Evolutionary conservation across 495 filamentous ascomycete genomes (phyloP), one percentile per base, ranked within the genome.

Genomic region (Penicillium bovifimosum): DNA sequence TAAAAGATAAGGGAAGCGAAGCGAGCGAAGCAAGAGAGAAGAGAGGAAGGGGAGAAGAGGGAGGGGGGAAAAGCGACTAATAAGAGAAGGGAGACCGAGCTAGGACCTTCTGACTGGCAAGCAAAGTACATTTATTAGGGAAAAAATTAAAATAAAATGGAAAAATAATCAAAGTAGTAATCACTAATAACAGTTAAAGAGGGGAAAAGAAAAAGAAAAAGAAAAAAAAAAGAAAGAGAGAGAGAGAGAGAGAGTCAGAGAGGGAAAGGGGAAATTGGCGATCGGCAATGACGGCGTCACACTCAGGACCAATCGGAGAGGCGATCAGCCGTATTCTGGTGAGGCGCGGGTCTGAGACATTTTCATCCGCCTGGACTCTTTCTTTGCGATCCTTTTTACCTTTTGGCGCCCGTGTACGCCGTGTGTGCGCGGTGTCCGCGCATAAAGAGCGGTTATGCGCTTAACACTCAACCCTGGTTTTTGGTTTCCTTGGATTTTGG

Each of bases 231-330:
- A 33, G 24, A 26, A 24, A 5, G 11, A 43, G 29, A 27, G 33
- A 54, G 20, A 24, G 20, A 35, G 48, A 50, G n/a, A 36, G 45
- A 40, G 50, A 61, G 20, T n/a, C n/a, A 35, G 48, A 50, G 17
- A 36, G 45, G 43, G 50, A 61, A 57, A 55, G 40, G 56, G 58
- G 50, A 47, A 59, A 63, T 74, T 74, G 66, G 67, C 69, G 69
- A 74, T 73, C 70, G 68, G 66, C 70, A 67, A 59, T 57, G 68
- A 65, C 54, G 61, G 64, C 61, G 62, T 65, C 52, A 66, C 60
- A 34, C 41, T 17, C 32, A 27, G 55, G 38, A 56, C 63, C 63
- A 66, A 66, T 66, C 63, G 61, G 63, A 66, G 57, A 61, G 26
- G 50, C 24, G 48, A 64, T 56, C 54, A 58, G 52, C 56, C 33